Base-by-base conservation (phyloP, 306 rosid genomes). In the Ochetophila trinervis region DNA sequence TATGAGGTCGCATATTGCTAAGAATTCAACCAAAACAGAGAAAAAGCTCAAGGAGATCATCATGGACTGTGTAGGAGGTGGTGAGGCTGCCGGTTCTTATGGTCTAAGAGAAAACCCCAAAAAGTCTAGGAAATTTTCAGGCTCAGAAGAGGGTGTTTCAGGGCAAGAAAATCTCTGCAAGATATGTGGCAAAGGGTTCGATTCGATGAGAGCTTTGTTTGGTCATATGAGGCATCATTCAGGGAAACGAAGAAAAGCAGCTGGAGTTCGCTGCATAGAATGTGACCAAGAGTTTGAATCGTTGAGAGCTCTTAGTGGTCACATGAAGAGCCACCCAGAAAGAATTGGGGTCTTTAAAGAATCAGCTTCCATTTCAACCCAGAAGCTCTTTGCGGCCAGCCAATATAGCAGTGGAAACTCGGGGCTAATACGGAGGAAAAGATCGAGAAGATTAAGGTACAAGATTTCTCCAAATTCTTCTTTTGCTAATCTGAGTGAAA, bases 221-320 rank as follows among this genome's bases (percentile, higher is more conserved):
- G 89, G 89, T 21, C 89, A 84, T 32, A 75, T 81, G 89, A 75
- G 86, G 62, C 78, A 75, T 61, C 89, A 81, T 67, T 72, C 84
- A 0, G 77, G 78, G 3, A 72, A 48, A 50, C 23, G 62, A 19
- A 78, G 66, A 80, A 67, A 57, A 40, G 76, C 3, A 1, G 32
- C 4, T 27, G 32, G 60, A 27, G n/a, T 66, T 55, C 56, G 36
- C 19, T 79, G 82, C 56, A 44, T 60, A 53, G 82, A 76, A 69
- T 76, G 78, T 19, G 75, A 66, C 6, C n/a, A 67, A 71, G 80
- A 60, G 49, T 83, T 80, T 44, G 63, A 30, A 12, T 72, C 79
- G 36, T n/a, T 78, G 68, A 72, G 65, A 45, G 59, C 65, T 57
- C 67, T 75, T 23, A 53, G 32, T 47, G 62, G 49, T 55, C 84